These are phyloP conservation scores for Fusarium siculi DNA, from an alignment of 2,329 filamentous ascomycete species.

Conservation along the genomic window DNA sequence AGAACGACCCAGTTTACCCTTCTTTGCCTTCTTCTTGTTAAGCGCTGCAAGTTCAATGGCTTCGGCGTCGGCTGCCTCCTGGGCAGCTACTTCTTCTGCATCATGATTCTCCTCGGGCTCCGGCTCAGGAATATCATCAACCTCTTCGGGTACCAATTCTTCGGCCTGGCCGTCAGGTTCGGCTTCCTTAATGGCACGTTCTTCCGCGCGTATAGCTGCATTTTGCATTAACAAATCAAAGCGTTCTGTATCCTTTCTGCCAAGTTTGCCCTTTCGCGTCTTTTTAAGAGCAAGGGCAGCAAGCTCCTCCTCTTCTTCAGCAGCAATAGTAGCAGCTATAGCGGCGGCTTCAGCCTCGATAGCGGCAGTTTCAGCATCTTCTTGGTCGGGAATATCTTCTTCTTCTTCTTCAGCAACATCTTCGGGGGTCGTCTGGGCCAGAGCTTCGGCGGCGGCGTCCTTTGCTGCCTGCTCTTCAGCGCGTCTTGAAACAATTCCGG, in stretches of 20 bases:
- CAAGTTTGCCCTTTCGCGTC: conserved; percentile 37
- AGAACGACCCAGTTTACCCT: conserved; percentile 39
- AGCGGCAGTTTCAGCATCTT: conserved; percentile 31
- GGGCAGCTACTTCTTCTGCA: conserved; percentile 33
- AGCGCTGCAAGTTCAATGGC: conserved; percentile 50
- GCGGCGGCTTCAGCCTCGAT: conserved; percentile 4
- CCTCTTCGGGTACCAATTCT: conserved; percentile 34
- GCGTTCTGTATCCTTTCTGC: conserved; percentile 40
- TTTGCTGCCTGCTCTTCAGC: conserved; percentile 50
- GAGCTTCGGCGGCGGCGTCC: conserved; percentile 47
- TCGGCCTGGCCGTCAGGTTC: conserved; percentile 15
- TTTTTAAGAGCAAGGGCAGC: conserved; percentile 28
- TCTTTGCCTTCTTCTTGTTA: conserved; percentile 53
- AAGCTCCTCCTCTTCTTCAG: conserved; percentile 36
- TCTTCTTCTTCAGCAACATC: conserved; percentile 40
- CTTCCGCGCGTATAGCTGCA: conserved; percentile 24
- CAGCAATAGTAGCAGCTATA: conserved; percentile 14
- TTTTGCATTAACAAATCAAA: conserved; percentile 31
- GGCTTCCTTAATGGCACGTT: conserved; percentile 23
- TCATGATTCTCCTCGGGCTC: conserved; percentile 36
- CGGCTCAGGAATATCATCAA: conserved; percentile 23
- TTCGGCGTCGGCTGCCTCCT: conserved; percentile 43
- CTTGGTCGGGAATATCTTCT: conserved; percentile 32
- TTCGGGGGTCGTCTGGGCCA: conserved; percentile 14
- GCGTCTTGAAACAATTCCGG: conserved; percentile 48